Conservation (phyloP, 805 yeast genomes). For the Nakazawaea ernobii region DNA sequence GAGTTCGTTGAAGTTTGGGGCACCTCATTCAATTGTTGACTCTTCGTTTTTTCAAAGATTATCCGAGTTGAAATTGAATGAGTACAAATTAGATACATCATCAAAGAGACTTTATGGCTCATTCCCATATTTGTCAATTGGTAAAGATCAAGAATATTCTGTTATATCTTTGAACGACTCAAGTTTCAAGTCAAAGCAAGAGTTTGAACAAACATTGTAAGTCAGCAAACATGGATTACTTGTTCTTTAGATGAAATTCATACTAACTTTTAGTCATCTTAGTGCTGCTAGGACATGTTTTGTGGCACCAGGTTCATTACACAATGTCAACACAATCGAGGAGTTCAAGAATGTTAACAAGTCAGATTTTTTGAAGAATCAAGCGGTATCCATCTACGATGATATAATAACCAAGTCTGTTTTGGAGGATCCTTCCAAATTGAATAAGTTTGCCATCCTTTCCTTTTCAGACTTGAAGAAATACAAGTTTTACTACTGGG, state of each 20-base stretch:
- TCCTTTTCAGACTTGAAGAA: constrained; percentile 87
- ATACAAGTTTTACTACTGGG: constrained; percentile 87
- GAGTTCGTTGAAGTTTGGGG: constrained; percentile 30
- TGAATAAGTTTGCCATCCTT: constrained; percentile 44
- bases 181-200: constrained; percentile 23
- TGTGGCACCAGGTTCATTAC: constrained; percentile 28
- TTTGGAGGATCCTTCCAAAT: constrained; percentile 31
- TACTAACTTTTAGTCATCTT: constrained; percentile 5
- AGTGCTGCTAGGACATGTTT: constrained; percentile 15
- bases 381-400: constrained; percentile 25
- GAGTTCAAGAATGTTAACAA: constrained; percentile 74
- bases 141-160: constrained; percentile 23
- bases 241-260: background rate
- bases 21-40: constrained; percentile 72
- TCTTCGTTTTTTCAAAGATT: constrained; percentile 80
- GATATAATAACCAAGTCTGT: constrained; percentile 28
- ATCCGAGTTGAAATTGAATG: constrained; percentile 67
- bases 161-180: constrained; percentile 22
- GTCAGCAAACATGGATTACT: constrained; percentile 4
- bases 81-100: constrained; percentile 57
- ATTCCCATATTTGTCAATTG: constrained; percentile 24
- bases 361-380: constrained; percentile 40
- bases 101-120: constrained; percentile 36
- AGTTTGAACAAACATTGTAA: constrained; percentile 14
- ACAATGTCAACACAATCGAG: constrained; percentile 78